These are phyloP conservation scores for Candida glaebosa DNA, from an alignment of 805 yeast genomes.

Conservation along the genomic window DNA sequence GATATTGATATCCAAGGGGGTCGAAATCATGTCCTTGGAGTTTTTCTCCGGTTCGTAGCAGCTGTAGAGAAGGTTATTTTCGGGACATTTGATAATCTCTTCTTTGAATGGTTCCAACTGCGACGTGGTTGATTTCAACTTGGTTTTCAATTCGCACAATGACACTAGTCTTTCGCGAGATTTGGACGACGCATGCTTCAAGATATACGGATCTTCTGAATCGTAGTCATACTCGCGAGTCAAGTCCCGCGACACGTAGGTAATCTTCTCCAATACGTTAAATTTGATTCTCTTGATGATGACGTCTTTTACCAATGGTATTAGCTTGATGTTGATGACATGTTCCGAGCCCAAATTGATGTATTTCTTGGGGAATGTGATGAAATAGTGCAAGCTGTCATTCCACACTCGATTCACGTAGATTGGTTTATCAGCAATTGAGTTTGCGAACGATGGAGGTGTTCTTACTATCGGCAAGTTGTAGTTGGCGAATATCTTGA, in stretches of 20 bases:
- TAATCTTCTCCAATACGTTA: conserved; percentile 62
- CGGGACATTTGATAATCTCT: conserved; percentile 55
- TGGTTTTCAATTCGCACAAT: conserved; percentile 63
- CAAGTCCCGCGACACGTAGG: conserved; percentile 56
- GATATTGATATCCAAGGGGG: conserved; percentile 41
- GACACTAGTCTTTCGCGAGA: conserved; percentile 53
- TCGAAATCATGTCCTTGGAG: conserved; percentile 30
- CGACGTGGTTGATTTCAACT: conserved; percentile 29
- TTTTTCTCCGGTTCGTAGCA: conserved; percentile 40
- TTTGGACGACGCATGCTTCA: conserved; percentile 17
- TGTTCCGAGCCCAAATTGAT: conserved; percentile 58
- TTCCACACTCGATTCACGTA: conserved; percentile 76
- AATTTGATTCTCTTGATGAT: conserved; percentile 60
- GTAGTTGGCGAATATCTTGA: conserved; percentile 27
- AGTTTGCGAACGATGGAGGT: conserved; percentile 56
- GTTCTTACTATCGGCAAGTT: conserved; percentile 49
- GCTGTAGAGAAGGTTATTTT: conserved; percentile 59
- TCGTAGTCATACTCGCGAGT: conserved; percentile 41
- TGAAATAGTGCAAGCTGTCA: conserved; percentile 64
- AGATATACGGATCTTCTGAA: conserved; percentile 24
- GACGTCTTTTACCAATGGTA: conserved; percentile 63
- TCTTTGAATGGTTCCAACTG: conserved; percentile 49
- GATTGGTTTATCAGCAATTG: conserved; percentile 66
- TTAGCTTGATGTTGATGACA: conserved; percentile 61
- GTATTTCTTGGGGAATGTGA: conserved; percentile 68